Conservation (phyloP, 1,284 basidiomycete species). For the Inonotus hispidus region DNA sequence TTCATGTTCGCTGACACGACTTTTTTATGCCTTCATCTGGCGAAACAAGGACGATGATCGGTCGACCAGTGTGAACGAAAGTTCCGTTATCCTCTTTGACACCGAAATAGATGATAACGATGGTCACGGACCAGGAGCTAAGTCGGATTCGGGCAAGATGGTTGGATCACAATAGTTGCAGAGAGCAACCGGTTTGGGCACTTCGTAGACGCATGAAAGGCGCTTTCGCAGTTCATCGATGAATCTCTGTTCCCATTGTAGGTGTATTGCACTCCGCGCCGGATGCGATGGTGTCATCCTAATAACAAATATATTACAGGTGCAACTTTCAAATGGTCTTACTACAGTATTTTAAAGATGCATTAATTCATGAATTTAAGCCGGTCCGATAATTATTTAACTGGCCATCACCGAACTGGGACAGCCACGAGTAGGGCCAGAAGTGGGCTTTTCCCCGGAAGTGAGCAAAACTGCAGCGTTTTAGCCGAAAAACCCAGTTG, state of each 20-base stretch:
- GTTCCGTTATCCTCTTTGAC: conserved; percentile 1
- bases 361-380: background rate
- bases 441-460: background rate
- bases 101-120: conserved; percentile 1
- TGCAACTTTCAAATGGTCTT: background rate
- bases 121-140: background rate
- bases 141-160: background rate
- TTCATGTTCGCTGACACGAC: background rate
- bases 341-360: conserved; percentile 2
- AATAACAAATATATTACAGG: background rate
- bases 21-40: background rate
- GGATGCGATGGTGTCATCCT: background rate
- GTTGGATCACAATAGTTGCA: background rate
- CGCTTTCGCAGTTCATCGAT: conserved; percentile 1
- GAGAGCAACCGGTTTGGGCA: background rate
- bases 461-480: background rate
- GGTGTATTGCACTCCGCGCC: background rate
- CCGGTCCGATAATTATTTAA: background rate
- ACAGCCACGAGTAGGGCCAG: background rate
- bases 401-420: background rate
- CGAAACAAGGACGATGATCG: background rate
- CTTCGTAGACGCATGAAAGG: background rate
- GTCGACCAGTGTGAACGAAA: background rate
- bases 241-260: background rate
- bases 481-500: background rate